Evolutionary conservation across 495 filamentous ascomycete genomes (phyloP), one percentile per base, ranked within the genome.

Genomic region (Lophiotrema nucula): DNA sequence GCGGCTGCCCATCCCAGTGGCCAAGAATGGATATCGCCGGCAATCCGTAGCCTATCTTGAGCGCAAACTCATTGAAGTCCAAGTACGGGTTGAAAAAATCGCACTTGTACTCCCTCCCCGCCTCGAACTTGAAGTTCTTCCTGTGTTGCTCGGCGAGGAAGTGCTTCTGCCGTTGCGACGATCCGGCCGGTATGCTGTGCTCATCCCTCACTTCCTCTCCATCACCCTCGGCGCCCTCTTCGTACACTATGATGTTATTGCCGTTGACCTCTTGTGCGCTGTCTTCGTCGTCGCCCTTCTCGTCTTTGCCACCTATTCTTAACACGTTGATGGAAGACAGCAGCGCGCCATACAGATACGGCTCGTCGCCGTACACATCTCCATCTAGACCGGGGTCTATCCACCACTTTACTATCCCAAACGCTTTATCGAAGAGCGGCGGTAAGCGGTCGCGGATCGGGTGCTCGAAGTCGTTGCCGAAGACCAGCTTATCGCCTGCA

Each of bases 1-100:
- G 56, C 13, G 69, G 69, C 70, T 92, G 85, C 12, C 87, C 87
- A 70, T 93, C 87, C 76, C 92, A 86, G 69, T 95, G 92, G 48
- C 81, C 82, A 64, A 90, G 77, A 22, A 93, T 85, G 86, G 85
- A 84, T 2, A 96, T 67, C 87, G 0, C 88, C 87, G 6, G 92
- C 90, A 91, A 89, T 0, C 90, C 89, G 4, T 66, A 66, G 25
- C 92, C 92, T 16, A 97, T 65, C 47, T 82, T 80, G 19, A 97
- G 71, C n/a, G 86, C 79, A 65, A 96, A 89, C 53, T 87, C 79
- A 67, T 81, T 83, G 58, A 96, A 95, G 70, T 90, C 87, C 43
- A 97, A 66, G 75, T 92, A 96, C 23, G 86, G 83, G 69, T 96
- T 97, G 62, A 83, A 92, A 70, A 97, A 97, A 72, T 97, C 92